These are phyloP conservation scores for Oryza brachyantha DNA, from an alignment of 176 grass and related monocot species.

Conservation along the genomic window DNA sequence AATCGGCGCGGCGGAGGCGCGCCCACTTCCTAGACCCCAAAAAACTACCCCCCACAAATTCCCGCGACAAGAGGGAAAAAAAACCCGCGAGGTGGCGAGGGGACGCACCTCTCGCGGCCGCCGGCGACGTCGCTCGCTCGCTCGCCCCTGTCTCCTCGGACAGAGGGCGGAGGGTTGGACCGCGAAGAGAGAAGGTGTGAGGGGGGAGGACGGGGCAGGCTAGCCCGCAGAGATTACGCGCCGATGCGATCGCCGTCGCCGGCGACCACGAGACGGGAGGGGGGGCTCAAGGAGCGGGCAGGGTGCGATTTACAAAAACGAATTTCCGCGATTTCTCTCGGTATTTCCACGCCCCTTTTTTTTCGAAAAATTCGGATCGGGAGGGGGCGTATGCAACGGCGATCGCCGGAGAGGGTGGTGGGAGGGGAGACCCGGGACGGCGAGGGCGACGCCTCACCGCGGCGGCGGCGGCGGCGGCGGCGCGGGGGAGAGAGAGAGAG, in stretches of 20 bases:
- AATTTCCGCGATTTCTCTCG: conserved; percentile 35
- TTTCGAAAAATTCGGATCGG: conserved; percentile 36
- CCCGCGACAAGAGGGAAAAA: too few species aligned
- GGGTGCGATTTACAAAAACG: conserved; percentile 41
- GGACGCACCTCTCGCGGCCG: conserved; percentile 52
- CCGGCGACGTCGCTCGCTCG: conserved; percentile 10
- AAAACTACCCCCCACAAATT: not conserved
- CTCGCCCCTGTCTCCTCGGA: conserved; percentile 21
- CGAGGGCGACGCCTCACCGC: not conserved
- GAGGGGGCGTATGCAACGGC: too few species aligned
- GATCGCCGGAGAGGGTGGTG: too few species aligned
- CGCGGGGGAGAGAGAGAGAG: conserved; percentile 26
- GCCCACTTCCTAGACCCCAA: not conserved
- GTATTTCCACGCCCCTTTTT: conserved; percentile 41
- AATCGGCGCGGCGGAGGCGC: not conserved
- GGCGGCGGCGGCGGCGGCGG: conserved; percentile 51
- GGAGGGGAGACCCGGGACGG: not conserved
- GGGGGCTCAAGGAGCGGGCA: conserved; percentile 31
- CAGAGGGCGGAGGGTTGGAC: conserved; percentile 24
- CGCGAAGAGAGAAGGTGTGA: not conserved
- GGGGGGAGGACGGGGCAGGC: too few species aligned
- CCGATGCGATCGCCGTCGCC: conserved; percentile 34
- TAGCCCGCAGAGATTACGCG: conserved; percentile 3
- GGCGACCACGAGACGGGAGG: conserved; percentile 19
- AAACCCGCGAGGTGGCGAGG: conserved; percentile 43